Percentiles rank a stretch among this genome's conserved stretches.
Conservation (phyloP, 169 alveolate species). For the Ichthyophthirius multifiliis region DNA sequence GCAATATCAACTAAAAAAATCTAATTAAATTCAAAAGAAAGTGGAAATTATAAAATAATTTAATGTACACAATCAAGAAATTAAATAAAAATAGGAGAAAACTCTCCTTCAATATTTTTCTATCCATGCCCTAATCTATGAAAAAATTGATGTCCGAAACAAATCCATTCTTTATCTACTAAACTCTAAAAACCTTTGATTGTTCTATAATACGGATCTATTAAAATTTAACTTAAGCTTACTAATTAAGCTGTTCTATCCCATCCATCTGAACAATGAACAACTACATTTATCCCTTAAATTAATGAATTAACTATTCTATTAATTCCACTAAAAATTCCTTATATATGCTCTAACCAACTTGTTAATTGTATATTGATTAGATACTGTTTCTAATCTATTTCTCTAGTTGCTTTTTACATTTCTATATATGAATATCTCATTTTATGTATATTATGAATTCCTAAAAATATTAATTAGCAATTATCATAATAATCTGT, state of each 20-base stretch:
- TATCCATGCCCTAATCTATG: conserved; percentile 77
- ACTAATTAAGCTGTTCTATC: conserved; percentile 89
- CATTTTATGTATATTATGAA: conserved; percentile 81
- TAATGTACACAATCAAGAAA: conserved; percentile 84
- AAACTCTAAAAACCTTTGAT: conserved; percentile 82
- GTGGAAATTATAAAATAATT: conserved; percentile 77
- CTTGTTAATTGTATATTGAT: not conserved
- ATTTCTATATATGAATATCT: conserved; percentile 67
- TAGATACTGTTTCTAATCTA: not conserved
- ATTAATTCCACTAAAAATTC: conserved; percentile 18
- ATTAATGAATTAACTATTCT: conserved; percentile 15
- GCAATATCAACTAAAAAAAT: conserved; percentile 68
- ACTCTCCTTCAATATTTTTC: conserved; percentile 57
- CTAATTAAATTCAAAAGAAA: conserved; percentile 81
- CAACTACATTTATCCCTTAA: conserved; percentile 54
- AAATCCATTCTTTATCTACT: conserved; percentile 86
- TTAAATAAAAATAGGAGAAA: conserved; percentile 87
- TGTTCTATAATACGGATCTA: conserved; percentile 88
- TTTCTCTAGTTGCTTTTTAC: conserved; percentile 18
- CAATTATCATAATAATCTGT: conserved; percentile 49
- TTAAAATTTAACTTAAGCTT: conserved; percentile 67
- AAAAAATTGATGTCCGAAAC: conserved; percentile 87
- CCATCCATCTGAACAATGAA: conserved; percentile 93
- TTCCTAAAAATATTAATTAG: conserved; percentile 63
- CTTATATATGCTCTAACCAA: conserved; percentile 32